Evolutionary conservation across 169 alveolate species (phyloP), one percentile per base, ranked within the genome.

Genomic region (Cytauxzoon felis): DNA sequence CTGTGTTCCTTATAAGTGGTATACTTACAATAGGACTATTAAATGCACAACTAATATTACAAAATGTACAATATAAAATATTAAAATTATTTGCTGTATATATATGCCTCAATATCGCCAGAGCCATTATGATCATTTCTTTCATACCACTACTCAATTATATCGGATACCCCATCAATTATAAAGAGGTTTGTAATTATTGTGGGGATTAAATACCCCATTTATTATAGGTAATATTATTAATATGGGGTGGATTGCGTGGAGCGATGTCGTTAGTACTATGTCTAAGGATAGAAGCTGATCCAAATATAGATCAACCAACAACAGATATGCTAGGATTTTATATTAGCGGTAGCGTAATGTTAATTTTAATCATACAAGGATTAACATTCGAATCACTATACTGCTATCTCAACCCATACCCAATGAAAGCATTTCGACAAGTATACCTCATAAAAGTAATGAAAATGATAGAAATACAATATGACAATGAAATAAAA

Each of bases 201-300:
- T n/a, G n/a, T n/a, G n/a, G n/a, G n/a, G n/a, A n/a, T n/a, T n/a
- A n/a, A n/a, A n/a, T n/a, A n/a, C n/a, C n/a, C n/a, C n/a, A n/a
- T n/a, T n/a, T n/a, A n/a, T 18, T 11, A 7, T 36, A 67, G 81
- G 47, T 53, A 42, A 61, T 91, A 26, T 66, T 93, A 49, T 79
- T 93, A 47, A 78, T 90, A 18, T 93, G 94, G 93, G 97, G 97
- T 0, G 98, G 98, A 9, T 80, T 93, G 21, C 79, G 98, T 29
- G 98, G 98, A 0, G 97, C 96, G 53, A 89, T 93, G 19, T 93
- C 90, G 26, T 67, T 93, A 81, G 95, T 92, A 21, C 64, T 93
- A 21, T 96, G 96, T 0, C 80, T 93, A 56, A 88, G 93, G 19
- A 82, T 93, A 23, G 96, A 89, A 58, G 91, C 90, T 19, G 97